A percentile compares a stretch with the other conserved stretches of the same genome.
These are phyloP conservation scores for Aphanomyces euteiches DNA, from an alignment of 352 stramenopile genomes.

Conservation along the genomic window DNA sequence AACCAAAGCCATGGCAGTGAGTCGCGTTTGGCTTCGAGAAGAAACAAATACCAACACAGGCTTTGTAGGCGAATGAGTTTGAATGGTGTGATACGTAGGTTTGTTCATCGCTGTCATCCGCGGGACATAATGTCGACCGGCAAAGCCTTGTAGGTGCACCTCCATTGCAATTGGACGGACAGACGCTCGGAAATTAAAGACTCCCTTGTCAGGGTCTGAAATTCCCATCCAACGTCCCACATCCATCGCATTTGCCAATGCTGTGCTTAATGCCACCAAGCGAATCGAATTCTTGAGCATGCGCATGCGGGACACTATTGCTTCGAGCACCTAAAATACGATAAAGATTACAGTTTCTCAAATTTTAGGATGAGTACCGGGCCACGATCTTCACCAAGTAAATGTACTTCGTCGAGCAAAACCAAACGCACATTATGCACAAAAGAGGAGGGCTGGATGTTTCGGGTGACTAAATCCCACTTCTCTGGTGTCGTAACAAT, in stretches of 20 bases:
- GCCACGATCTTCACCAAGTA: conserved; percentile 93
- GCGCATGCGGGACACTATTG: conserved; percentile 90
- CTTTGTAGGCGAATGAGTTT: conserved; percentile 91
- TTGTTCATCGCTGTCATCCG: conserved; percentile 99
- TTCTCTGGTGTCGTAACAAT: conserved; percentile 98
- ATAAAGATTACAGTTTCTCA: background rate
- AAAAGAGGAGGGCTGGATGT: conserved; percentile 71
- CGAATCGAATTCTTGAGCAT: conserved; percentile 76
- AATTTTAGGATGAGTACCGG: conserved; percentile 53
- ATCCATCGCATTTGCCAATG: conserved; percentile 94
- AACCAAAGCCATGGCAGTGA: conserved; percentile 98
- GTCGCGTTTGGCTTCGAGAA: conserved; percentile 95
- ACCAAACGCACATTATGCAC: conserved; percentile 84
- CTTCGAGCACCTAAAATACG: conserved; percentile 44
- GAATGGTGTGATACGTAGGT: conserved; percentile 96
- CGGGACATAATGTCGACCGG: conserved; percentile 95
- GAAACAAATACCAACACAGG: conserved; percentile 98
- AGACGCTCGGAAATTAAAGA: conserved; percentile 94
- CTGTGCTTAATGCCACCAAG: conserved; percentile 94
- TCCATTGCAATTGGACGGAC: conserved; percentile 96
- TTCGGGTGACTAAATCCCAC: conserved; percentile 96
- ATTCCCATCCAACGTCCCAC: conserved; percentile 97
- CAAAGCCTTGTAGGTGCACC: conserved; percentile 95
- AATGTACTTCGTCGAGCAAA: conserved; percentile 97
- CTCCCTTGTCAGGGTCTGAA: conserved; percentile 54